These are phyloP conservation scores for Decorospora gaudefroyi DNA, from an alignment of 2,329 filamentous ascomycete genomes.

Conservation along the genomic window DNA sequence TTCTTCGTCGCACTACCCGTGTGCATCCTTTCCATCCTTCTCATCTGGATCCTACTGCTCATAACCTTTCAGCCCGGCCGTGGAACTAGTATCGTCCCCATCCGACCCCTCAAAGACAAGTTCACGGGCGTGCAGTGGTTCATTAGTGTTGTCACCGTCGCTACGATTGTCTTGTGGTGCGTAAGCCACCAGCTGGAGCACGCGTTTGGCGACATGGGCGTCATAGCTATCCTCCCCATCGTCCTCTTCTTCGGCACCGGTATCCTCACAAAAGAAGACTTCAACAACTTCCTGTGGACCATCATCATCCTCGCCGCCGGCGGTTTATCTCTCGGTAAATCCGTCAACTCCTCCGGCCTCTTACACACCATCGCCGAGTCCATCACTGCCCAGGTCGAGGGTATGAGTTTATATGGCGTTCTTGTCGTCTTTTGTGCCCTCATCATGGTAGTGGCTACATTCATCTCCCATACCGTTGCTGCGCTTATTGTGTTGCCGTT, in stretches of 20 bases:
- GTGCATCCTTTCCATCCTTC: slow-evolving; percentile 80
- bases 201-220: slow-evolving; percentile 96
- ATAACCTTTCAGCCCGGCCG: slow-evolving; percentile 82
- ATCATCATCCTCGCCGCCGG: slow-evolving; percentile 98
- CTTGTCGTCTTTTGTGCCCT: slow-evolving; percentile 81
- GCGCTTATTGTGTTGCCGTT: slow-evolving; percentile 92
- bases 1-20: slow-evolving; percentile 96
- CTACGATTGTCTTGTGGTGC: slow-evolving; percentile 91
- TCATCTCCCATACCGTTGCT: slow-evolving; percentile 96
- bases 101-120: slow-evolving; percentile 83
- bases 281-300: slow-evolving; percentile 99
- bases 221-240: slow-evolving; percentile 94
- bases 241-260: slow-evolving; percentile 96
- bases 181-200: slow-evolving; percentile 84
- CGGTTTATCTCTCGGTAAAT: slow-evolving; percentile 87
- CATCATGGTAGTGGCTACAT: slow-evolving; percentile 92
- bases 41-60: slow-evolving; percentile 88
- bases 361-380: slow-evolving; percentile 81
- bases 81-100: slow-evolving; percentile 87
- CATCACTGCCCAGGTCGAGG: slow-evolving; percentile 75
- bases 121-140: slow-evolving; percentile 94
- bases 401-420: slow-evolving; percentile 82
- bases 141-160: slow-evolving; percentile 78
- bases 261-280: slow-evolving; percentile 96
- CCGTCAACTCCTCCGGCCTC: slow-evolving; percentile 89